Percentiles rank a stretch among this genome's conserved stretches.
Conservation (phyloP, 495 filamentous ascomycete genomes). For the Pyrenula aspistea region DNA sequence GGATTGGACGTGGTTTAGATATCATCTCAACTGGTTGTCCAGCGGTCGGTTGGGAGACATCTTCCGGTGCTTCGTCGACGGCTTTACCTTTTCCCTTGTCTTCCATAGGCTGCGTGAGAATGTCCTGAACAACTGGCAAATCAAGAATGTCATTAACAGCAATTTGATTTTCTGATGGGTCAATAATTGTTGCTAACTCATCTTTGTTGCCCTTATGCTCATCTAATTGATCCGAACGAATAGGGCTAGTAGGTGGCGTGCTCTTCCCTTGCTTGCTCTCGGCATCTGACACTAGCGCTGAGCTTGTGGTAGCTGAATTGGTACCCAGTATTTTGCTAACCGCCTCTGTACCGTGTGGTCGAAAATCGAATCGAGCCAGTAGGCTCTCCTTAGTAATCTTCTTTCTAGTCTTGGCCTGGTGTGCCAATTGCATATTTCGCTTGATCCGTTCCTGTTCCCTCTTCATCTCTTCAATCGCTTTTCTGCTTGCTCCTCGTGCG, state of each 20-base stretch:
- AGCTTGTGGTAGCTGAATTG: conserved; percentile 29
- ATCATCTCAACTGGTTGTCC: neutral
- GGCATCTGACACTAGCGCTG: conserved; percentile 34
- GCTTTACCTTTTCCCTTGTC: conserved; percentile 47
- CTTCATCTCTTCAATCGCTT: conserved; percentile 89
- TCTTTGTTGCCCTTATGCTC: conserved; percentile 1
- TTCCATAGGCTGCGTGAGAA: conserved; percentile 7
- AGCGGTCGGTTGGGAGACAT: neutral
- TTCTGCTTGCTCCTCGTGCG: conserved; percentile 83
- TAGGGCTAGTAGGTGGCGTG: conserved; percentile 39
- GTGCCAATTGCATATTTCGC: conserved; percentile 81
- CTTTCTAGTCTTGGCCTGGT: conserved; percentile 82
- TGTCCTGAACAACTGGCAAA: conserved; percentile 11
- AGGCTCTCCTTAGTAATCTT: conserved; percentile 78
- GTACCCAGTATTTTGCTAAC: conserved; percentile 14
- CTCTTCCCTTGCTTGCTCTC: conserved; percentile 29
- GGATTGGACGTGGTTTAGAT: conserved; percentile 15
- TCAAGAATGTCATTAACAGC: conserved; percentile 1
- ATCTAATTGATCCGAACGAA: conserved; percentile 2
- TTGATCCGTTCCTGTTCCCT: conserved; percentile 85
- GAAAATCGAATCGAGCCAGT: conserved; percentile 75
- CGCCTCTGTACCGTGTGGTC: conserved; percentile 19
- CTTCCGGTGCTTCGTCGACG: conserved; percentile 7
- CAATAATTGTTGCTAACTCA: neutral
- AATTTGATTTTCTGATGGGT: neutral